phyloP scores from a whole-genome alignment of 2,329 filamentous ascomycete species.

The Leptoxyphium fumago region DNA sequence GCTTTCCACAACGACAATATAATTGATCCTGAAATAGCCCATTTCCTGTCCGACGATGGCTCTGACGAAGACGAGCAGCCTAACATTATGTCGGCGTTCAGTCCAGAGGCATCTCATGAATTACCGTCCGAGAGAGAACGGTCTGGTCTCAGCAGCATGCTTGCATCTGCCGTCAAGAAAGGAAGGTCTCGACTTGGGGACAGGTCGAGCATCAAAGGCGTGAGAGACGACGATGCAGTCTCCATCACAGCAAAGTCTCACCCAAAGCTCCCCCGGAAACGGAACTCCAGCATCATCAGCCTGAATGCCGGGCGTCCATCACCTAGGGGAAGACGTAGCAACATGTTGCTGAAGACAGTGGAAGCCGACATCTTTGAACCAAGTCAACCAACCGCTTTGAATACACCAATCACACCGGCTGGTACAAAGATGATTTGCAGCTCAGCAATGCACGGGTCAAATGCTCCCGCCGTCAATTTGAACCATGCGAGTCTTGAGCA shows the following conservation, averaged over 20 bases:
- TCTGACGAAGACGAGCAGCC: constrained; percentile 81
- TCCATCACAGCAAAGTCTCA: constrained; percentile 52
- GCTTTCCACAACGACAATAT: constrained; percentile 99
- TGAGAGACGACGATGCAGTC: constrained; percentile 47
- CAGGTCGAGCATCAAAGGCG: constrained; percentile 51
- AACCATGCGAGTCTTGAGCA: constrained; percentile 80
- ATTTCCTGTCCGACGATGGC: constrained; percentile 87
- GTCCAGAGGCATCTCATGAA: constrained; percentile 34
- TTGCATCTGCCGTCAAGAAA: constrained; percentile 56
- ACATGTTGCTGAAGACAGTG: constrained; percentile 34
- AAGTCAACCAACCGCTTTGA: constrained; percentile 6
- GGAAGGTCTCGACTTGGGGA: constrained; percentile 57
- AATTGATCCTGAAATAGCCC: constrained; percentile 88
- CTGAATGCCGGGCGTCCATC: constrained; percentile 56
- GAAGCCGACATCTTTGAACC: constrained; percentile 9
- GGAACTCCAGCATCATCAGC: constrained; percentile 76
- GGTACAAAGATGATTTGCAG: constrained; percentile 45
- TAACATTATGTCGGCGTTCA: constrained; percentile 66
- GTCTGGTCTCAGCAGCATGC: constrained; percentile 54
- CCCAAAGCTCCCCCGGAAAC: constrained; percentile 51
- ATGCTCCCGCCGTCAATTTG: constrained; percentile 63
- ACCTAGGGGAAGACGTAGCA: constrained; percentile 47
- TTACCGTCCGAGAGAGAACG: constrained; percentile 54
- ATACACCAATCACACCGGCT: constrained; percentile 3
- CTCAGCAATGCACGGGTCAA: constrained; percentile 64